Evolutionary conservation across 2,329 filamentous ascomycete species (phyloP), one percentile per base, ranked within the genome.

Genomic region (Fusarium clavum): DNA sequence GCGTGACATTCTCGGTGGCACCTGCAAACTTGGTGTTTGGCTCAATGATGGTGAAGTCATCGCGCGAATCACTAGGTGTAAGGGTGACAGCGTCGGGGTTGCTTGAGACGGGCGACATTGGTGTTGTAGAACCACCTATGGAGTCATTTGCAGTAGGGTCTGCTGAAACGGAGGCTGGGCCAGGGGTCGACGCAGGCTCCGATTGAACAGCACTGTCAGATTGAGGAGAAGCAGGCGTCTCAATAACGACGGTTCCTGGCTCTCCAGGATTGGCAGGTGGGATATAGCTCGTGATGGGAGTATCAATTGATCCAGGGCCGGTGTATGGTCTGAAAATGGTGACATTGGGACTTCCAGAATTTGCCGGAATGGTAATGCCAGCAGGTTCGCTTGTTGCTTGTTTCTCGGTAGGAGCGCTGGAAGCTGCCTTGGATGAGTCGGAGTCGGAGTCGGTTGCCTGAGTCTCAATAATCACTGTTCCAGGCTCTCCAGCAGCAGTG

Each of bases 21-120:
- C 43, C 67, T 7, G 58, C 57, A 32, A 60, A 70, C 32, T 46
- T 63, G 12, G 67, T 70, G 22, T 70, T 70, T 16, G 67, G 67
- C 25, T 68, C 45, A 12, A 70, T 46, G 13, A 70, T 25, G 6
- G 67, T 70, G 10, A 68, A 38, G n/a, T 70, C 67, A 29, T 70
- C 67, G 14, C 67, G 53, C 6, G 29, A 20, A 29, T 70, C 67
- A 11, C 43, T 60, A 1, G 67, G 67, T 13, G 54, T 60, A 16
- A 70, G 48, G 1, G 67, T 71, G 16, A 70, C 63, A 5, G 58
- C 67, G 34, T 64, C 24, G 2, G 67, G 22, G 10, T 70, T 64
- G 16, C 62, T 70, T 2, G 49, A 63, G 14, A 14, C n/a, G 12
- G 55, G 25, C 18, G 25, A 29, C 25, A 46, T n/a, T 18, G 41